A percentile compares a stretch with the other conserved stretches of the same genome.
Evolutionary conservation across 2,329 filamentous ascomycete genomes (phyloP).

Genomic region (Zasmidium citrigriseum): DNA sequence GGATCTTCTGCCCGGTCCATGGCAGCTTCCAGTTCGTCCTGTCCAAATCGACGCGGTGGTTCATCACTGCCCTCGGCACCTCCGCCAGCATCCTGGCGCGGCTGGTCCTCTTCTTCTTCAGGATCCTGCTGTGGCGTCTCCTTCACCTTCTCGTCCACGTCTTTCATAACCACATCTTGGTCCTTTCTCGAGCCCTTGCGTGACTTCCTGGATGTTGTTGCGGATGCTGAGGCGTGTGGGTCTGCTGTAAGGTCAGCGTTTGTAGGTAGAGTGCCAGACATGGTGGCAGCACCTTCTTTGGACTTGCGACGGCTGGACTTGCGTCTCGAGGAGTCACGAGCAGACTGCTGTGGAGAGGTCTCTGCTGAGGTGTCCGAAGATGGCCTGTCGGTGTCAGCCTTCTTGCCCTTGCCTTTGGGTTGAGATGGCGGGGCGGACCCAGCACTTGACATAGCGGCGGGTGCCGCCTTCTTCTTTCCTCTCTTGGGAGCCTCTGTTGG

Average conservation of each 20-base stretch:
- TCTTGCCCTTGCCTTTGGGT: slow-evolving; percentile 12
- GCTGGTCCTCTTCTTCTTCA: slow-evolving; percentile 51
- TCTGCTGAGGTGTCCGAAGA: slow-evolving; percentile 67
- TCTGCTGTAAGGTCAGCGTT: slow-evolving; percentile 38
- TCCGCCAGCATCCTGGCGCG: slow-evolving; percentile 44
- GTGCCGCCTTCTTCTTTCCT: slow-evolving; percentile 43
- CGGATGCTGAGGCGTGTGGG: slow-evolving; percentile 31
- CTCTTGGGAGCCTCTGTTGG: slow-evolving; percentile 57
- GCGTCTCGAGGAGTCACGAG: slow-evolving; percentile 67
- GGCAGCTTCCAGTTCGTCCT: slow-evolving; percentile 53
- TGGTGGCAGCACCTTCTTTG: slow-evolving; percentile 48
- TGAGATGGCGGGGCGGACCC: slow-evolving; percentile 54
- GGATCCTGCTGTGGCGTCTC: slow-evolving; percentile 37
- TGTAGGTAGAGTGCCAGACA: slow-evolving; percentile 3
- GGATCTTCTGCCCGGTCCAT: slow-evolving; percentile 51
- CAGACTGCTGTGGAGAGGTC: slow-evolving; percentile 54
- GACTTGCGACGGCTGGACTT: slow-evolving; percentile 74
- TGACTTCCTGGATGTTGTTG: slow-evolving; percentile 31
- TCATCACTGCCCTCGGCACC: slow-evolving; percentile 51
- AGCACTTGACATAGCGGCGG: slow-evolving; percentile 70
- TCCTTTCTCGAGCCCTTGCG: slow-evolving; percentile 36
- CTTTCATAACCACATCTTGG: slow-evolving; percentile 37
- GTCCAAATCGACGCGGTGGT: slow-evolving; percentile 65
- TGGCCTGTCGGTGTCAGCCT: slow-evolving; percentile 49
- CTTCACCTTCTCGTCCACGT: slow-evolving; percentile 31